A percentile compares a stretch with the other conserved stretches of the same genome.
phyloP scores from a whole-genome alignment of 345 rosid species.

The Abelmoschus esculentus region DNA sequence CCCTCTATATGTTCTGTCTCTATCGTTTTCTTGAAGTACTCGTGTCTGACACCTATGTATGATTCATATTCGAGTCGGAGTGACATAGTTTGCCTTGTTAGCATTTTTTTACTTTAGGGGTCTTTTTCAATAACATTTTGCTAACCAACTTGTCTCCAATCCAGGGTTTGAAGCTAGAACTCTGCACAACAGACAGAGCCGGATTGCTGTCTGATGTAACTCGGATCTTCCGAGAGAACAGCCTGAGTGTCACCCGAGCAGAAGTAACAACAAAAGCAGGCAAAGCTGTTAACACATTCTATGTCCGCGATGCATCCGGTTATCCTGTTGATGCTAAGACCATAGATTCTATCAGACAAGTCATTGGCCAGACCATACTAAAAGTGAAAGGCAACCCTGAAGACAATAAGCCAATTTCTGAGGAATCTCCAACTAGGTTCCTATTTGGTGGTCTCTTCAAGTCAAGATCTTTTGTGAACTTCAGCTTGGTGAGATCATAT shows the following conservation, averaged over 20 bases:
- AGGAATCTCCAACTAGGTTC: slow-evolving; percentile 68
- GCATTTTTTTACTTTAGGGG: background rate
- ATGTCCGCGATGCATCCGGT: slow-evolving; percentile 79
- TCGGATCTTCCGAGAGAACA: slow-evolving; percentile 84
- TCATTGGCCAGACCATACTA: slow-evolving; percentile 74
- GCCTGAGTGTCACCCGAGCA: slow-evolving; percentile 78
- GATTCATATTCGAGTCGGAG: background rate
- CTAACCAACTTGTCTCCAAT: slow-evolving; percentile 11
- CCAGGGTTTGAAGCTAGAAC: slow-evolving; percentile 88
- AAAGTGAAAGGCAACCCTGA: slow-evolving; percentile 62
- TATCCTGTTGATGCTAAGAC: slow-evolving; percentile 61
- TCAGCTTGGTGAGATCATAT: slow-evolving; percentile 62
- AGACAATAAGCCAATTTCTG: slow-evolving; percentile 45
- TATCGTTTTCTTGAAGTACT: background rate
- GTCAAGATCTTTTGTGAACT: slow-evolving; percentile 80
- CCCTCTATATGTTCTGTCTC: background rate
- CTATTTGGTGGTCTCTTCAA: slow-evolving; percentile 84
- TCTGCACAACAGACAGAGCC: slow-evolving; percentile 76
- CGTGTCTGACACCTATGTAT: background rate
- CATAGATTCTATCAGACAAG: slow-evolving; percentile 65
- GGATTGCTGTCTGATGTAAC: slow-evolving; percentile 81
- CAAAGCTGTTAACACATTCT: slow-evolving; percentile 79
- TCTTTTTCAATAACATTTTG: background rate
- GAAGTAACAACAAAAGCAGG: slow-evolving; percentile 82
- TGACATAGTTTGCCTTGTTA: background rate